Conservation (phyloP, 306 rosid genomes). For the Ormosia semicastrata region DNA sequence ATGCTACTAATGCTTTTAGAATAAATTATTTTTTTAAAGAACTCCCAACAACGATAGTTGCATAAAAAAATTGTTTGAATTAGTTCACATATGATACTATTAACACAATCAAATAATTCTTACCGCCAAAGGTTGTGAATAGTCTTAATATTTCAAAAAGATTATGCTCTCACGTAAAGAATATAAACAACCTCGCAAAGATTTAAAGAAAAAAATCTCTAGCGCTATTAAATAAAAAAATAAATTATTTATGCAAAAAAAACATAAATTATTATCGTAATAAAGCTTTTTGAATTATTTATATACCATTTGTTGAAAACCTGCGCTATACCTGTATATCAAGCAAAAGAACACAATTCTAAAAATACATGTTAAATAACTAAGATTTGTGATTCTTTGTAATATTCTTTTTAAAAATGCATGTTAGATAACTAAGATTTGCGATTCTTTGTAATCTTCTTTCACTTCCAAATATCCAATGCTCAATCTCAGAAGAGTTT, state of each 20-base stretch:
- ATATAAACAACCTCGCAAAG: no score
- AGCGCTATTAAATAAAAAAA: no score
- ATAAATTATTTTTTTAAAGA: no score
- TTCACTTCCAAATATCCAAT: background rate
- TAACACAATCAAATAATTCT: no score
- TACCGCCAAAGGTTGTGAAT: no score
- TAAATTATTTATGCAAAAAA: no score
- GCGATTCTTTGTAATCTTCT: background rate
- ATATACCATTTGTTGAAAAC: no score
- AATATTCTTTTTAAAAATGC: background rate
- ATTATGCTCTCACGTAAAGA: no score
- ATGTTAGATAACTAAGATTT: background rate
- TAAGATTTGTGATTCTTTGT: background rate
- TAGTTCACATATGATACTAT: no score
- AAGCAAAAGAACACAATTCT: background rate
- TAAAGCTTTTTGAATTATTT: background rate
- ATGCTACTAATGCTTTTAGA: background rate
- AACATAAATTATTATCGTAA: background rate
- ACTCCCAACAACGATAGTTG: background rate
- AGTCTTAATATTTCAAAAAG: no score
- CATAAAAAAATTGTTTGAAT: background rate
- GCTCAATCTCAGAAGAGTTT: background rate
- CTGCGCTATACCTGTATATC: background rate
- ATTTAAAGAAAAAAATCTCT: no score
- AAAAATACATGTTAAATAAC: background rate